These are phyloP conservation scores for Penicillium janthinellum DNA, from an alignment of 2,329 filamentous ascomycete genomes.

Conservation along the genomic window DNA sequence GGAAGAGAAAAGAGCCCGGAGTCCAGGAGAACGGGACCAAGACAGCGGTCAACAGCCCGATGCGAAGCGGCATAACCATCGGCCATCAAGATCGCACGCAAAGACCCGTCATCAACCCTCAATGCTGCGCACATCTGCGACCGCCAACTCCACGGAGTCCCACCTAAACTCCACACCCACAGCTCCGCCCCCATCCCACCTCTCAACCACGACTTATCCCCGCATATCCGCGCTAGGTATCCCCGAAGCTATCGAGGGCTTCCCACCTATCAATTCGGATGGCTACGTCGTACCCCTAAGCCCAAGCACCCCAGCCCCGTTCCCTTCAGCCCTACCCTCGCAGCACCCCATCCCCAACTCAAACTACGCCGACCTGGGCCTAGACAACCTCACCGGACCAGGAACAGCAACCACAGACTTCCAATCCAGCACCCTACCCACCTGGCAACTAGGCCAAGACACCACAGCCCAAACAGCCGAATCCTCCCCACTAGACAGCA, in stretches of 20 bases:
- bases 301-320: slow-evolving; percentile 14
- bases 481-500: slow-evolving; percentile 13
- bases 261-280: slow-evolving; percentile 35
- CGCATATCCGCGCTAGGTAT: slow-evolving; percentile 22
- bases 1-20: slow-evolving; percentile 64
- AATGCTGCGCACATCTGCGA: slow-evolving; percentile 9
- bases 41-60: slow-evolving; percentile 8
- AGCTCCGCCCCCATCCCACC: slow-evolving; percentile 4
- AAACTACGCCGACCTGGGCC: slow-evolving; percentile 9
- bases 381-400: slow-evolving; percentile 8
- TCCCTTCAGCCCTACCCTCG: slow-evolving; percentile 5
- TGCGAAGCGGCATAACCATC: slow-evolving; percentile 29
- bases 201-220: slow-evolving; percentile 7
- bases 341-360: slow-evolving; percentile 5
- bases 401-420: neutral
- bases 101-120: slow-evolving; percentile 11
- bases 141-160: slow-evolving; percentile 3
- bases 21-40: slow-evolving; percentile 31
- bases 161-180: slow-evolving; percentile 1
- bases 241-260: slow-evolving; percentile 31
- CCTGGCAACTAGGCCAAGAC: slow-evolving; percentile 19
- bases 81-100: slow-evolving; percentile 6
- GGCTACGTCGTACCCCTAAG: slow-evolving; percentile 38
- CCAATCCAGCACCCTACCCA: slow-evolving; percentile 1
- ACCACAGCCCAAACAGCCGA: slow-evolving; percentile 3